These are phyloP conservation scores for Acer campestre DNA, from an alignment of 345 rosid genomes.

Conservation along the genomic window DNA sequence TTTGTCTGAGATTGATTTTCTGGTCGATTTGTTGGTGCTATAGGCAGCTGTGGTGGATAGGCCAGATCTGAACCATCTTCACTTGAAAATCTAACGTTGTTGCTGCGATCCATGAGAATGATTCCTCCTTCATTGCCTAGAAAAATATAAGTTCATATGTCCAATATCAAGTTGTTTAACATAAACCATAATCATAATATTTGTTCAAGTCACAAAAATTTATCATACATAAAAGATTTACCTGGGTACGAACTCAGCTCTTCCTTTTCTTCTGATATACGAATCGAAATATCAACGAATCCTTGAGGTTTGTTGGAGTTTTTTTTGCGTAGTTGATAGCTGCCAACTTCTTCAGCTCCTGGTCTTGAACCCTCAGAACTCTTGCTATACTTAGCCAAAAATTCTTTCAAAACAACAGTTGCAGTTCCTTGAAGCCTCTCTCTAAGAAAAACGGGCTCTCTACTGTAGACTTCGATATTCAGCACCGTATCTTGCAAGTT, in stretches of 20 bases:
- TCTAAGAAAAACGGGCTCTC: constrained; percentile 86
- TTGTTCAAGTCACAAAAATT: too few species aligned
- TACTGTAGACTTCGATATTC: constrained; percentile 74
- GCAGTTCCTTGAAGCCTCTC: constrained; percentile 79
- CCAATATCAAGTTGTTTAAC: neutral
- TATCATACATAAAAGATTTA: constrained; percentile 14
- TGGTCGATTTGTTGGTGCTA: constrained; percentile 23
- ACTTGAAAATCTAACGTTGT: constrained; percentile 24
- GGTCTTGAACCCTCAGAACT: constrained; percentile 34
- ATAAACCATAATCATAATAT: neutral
- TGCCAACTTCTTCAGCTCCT: constrained; percentile 58
- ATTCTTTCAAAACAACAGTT: constrained; percentile 68
- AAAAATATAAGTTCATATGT: constrained; percentile 3
- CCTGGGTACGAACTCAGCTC: constrained; percentile 44
- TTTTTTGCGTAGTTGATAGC: constrained; percentile 76
- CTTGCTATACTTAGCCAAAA: constrained; percentile 48
- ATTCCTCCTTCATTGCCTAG: constrained; percentile 60
- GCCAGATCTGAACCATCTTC: constrained; percentile 30
- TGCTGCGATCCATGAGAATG: constrained; percentile 38
- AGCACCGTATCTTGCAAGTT: constrained; percentile 44
- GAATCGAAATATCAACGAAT: constrained; percentile 76
- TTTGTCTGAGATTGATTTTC: constrained; percentile 31
- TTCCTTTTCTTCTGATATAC: constrained; percentile 52
- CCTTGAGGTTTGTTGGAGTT: constrained; percentile 72
- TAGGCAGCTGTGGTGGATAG: constrained; percentile 26